Evolutionary conservation across 2,329 filamentous ascomycete genomes (phyloP).

Genomic region (Arachnopeziza araneosa): DNA sequence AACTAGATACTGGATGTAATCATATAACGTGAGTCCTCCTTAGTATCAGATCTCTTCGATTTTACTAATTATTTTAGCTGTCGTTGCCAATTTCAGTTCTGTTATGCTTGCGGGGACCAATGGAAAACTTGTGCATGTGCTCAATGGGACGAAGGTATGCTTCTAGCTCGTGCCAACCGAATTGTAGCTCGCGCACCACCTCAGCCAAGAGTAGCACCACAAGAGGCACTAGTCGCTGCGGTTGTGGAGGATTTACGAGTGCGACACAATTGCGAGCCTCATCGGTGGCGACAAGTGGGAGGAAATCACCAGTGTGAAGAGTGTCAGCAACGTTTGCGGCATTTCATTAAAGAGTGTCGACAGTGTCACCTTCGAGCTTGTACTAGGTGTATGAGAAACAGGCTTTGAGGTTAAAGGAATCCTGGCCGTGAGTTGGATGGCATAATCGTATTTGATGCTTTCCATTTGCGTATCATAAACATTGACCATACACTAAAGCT

Average conservation of each 20-base stretch:
- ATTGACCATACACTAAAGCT: no score
- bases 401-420: background rate
- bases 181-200: slow-evolving; percentile 25
- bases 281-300: slow-evolving; percentile 31
- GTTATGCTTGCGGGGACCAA: slow-evolving; percentile 39
- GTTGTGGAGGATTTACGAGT: slow-evolving; percentile 25
- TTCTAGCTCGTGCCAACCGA: slow-evolving; percentile 30
- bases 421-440: no score
- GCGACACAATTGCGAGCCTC: slow-evolving; percentile 39
- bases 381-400: slow-evolving; percentile 1
- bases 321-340: slow-evolving; percentile 35
- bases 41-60: background rate
- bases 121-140: slow-evolving; percentile 39
- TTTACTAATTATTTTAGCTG: slow-evolving; percentile 33
- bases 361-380: slow-evolving; percentile 35
- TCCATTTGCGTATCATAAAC: no score
- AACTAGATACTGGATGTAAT: slow-evolving; percentile 45
- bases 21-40: slow-evolving; percentile 47
- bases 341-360: slow-evolving; percentile 43
- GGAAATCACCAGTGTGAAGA: slow-evolving; percentile 39
- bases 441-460: no score
- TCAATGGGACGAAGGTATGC: slow-evolving; percentile 34
- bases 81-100: slow-evolving; percentile 43
- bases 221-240: slow-evolving; percentile 15
- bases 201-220: background rate